Percentiles rank a stretch among this genome's conserved stretches.
These are phyloP conservation scores for Dalbergia cultrata DNA, from an alignment of 306 rosid species.

Conservation along the genomic window DNA sequence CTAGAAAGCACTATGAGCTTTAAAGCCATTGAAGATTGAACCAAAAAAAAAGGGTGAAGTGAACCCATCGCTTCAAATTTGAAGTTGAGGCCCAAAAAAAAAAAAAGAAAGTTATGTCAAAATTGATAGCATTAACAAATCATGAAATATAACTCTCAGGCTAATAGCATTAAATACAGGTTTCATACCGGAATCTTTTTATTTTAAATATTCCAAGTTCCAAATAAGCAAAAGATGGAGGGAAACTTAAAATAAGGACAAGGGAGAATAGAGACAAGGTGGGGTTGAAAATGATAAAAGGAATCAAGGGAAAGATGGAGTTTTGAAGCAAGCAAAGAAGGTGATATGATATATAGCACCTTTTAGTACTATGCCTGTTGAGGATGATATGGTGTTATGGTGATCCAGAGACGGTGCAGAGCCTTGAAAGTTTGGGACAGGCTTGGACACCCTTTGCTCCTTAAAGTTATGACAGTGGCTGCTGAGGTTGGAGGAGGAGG, in stretches of 20 bases:
- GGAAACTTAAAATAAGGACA: too few species aligned
- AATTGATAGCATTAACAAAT: background rate
- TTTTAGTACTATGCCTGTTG: conserved; percentile 78
- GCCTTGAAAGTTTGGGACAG: conserved; percentile 56
- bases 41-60: too few species aligned
- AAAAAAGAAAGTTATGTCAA: background rate
- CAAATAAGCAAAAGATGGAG: background rate
- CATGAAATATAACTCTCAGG: background rate
- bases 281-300: background rate
- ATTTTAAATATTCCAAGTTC: background rate
- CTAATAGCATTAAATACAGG: background rate
- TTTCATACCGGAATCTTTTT: background rate
- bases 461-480: conserved; percentile 46
- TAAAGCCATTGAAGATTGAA: background rate
- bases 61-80: background rate
- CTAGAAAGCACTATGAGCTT: background rate
- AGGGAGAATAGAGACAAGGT: too few species aligned
- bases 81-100: conserved; percentile 19
- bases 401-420: conserved; percentile 62
- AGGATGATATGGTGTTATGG: conserved; percentile 50
- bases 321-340: conserved; percentile 30
- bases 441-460: conserved; percentile 68
- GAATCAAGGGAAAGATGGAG: conserved; percentile 24
- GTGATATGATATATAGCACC: conserved; percentile 58
- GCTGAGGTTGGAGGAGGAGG: conserved; percentile 86